phyloP scores from a whole-genome alignment of 768 basidiomycete species.

The Cystobasidium onofrii region DNA sequence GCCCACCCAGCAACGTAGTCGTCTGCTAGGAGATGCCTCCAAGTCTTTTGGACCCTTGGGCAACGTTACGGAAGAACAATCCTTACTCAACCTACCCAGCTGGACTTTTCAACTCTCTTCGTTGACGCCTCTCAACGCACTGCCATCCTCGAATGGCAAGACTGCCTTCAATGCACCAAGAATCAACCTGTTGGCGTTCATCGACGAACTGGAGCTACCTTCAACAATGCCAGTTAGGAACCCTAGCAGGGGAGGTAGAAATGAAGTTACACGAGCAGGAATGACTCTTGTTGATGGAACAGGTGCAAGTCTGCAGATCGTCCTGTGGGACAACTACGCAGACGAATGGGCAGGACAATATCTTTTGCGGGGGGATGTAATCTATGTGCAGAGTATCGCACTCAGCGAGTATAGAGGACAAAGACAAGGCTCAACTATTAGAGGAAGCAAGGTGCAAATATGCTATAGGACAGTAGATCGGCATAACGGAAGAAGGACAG shows the following conservation, averaged over 20 bases:
- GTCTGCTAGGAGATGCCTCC: neutral
- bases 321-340: slow-evolving; percentile 26
- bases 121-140: neutral
- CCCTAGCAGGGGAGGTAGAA: neutral
- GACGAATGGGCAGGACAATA: slow-evolving; percentile 16
- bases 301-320: slow-evolving; percentile 10
- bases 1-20: slow-evolving; percentile 17
- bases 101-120: slow-evolving; percentile 11
- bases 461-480: slow-evolving; percentile 12
- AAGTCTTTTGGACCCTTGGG: neutral
- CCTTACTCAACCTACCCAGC: slow-evolving; percentile 21
- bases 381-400: slow-evolving; percentile 22
- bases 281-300: slow-evolving; percentile 17
- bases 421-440: slow-evolving; percentile 4
- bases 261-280: neutral
- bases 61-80: slow-evolving; percentile 18
- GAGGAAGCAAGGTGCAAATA: slow-evolving; percentile 21
- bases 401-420: slow-evolving; percentile 24
- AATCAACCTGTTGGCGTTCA: slow-evolving; percentile 2
- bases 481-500: neutral
- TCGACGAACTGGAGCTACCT: slow-evolving; percentile 16
- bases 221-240: slow-evolving; percentile 22
- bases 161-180: neutral
- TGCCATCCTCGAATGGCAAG: neutral
- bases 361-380: slow-evolving; percentile 1